Evolutionary conservation across 305 asterid genomes (phyloP).

Genomic region (Plantago coronopus): DNA sequence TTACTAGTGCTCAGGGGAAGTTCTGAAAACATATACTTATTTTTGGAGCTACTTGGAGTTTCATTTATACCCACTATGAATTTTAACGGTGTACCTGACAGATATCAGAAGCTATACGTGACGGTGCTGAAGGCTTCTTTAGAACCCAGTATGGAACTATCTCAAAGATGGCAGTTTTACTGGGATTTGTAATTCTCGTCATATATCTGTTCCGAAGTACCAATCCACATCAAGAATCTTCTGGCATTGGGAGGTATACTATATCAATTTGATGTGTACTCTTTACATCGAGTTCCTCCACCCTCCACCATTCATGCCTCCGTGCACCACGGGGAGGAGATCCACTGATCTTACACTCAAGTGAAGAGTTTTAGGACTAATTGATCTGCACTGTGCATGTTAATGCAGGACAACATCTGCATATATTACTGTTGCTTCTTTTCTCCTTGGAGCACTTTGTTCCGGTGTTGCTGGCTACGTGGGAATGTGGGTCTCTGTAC

Average conservation of each 20-base stretch:
- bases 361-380: too few relatives aligned
- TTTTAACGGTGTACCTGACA: constrained; percentile 42
- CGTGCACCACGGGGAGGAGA: too few relatives aligned
- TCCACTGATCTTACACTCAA: too few relatives aligned
- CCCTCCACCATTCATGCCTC: too few relatives aligned
- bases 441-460: constrained; percentile 95
- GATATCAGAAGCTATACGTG: constrained; percentile 99
- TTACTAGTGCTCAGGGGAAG: too few relatives aligned
- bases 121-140: constrained; percentile 99
- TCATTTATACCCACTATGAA: too few relatives aligned
- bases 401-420: constrained; percentile 78
- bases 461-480: constrained; percentile 98
- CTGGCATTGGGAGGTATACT: constrained; percentile 89
- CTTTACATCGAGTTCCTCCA: too few relatives aligned
- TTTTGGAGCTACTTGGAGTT: too few relatives aligned
- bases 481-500: constrained; percentile 99
- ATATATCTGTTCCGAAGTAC: constrained; percentile 85
- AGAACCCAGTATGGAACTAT: constrained; percentile 96
- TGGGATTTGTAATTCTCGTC: constrained; percentile 67
- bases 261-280: too few relatives aligned
- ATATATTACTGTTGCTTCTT: constrained; percentile 80
- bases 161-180: constrained; percentile 86
- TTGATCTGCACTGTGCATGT: too few relatives aligned
- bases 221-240: constrained; percentile 89
- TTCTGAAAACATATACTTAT: too few relatives aligned